Evolutionary conservation across 75 land plant genomes (phyloP), one percentile per base, ranked within the genome.

Genomic region (Pinus albicaulis): DNA sequence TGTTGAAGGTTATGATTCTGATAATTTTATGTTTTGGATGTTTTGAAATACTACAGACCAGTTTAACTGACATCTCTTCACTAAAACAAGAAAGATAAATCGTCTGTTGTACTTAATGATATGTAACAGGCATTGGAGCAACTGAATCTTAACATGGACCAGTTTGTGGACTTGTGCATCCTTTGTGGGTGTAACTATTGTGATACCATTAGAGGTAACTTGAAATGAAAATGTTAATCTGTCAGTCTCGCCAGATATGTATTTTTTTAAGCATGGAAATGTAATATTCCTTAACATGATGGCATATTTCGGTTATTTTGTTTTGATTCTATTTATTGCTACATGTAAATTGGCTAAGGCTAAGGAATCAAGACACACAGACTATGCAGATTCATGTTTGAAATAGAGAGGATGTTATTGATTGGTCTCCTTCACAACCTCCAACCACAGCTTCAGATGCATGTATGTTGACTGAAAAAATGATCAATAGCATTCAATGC

Each of bases 151-250:
- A 72, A 82, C 22, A 86, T 86, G 88, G 88, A 86, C 55, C 88
- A 86, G 57, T 86, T 86, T 77, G 74, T 86, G 34, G 88, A 86
- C 56, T 63, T 86, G 64, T 86, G 88, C 73, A 86, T 86, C 53
- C 79, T 86, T 56, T 86, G 82, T 76, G 88, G 88, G 20, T 86
- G 88, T 77, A 82, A 80, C 61, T 86, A 86, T 55, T 83, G 86
- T 76, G 88, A 83, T 26, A 86, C 79, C 26, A 86, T 86, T 55
- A 75, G 78, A 73, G 87, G 87, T 85, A 76, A 78, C 57, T 73
- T 69, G 17, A 13, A 26, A 8, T 57, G 71, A 68, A 68, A 34
- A 68, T 41, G 22, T 36, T 68, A n/a, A 68, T 6, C 3, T 25
- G 17, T 56, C 75, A 61, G 17, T 68, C 52, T 20, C n/a, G 7